A percentile compares a stretch with the other conserved stretches of the same genome.
These are phyloP conservation scores for Schoenoplectus triqueter DNA, from an alignment of 202 grass and related monocot genomes.

Conservation along the genomic window DNA sequence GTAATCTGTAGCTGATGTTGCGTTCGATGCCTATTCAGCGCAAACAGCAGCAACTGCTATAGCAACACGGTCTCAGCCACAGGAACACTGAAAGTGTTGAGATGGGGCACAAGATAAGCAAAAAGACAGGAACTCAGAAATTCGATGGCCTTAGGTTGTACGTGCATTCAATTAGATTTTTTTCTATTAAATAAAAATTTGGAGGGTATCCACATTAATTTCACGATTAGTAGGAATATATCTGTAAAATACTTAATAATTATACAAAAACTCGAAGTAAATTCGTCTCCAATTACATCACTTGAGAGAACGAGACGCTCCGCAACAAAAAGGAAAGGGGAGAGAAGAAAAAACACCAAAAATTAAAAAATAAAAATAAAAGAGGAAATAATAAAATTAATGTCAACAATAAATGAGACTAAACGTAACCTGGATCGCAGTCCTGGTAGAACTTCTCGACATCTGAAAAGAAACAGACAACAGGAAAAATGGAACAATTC, in stretches of 20 bases:
- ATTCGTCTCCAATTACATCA: background rate
- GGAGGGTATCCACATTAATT: slow-evolving; percentile 12
- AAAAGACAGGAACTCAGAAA: slow-evolving; percentile 37
- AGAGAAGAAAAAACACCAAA: background rate
- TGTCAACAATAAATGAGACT: background rate
- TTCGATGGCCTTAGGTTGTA: slow-evolving; percentile 23
- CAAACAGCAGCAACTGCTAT: background rate
- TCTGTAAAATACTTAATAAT: slow-evolving; percentile 2
- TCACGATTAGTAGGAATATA: slow-evolving; percentile 14
- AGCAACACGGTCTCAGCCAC: background rate
- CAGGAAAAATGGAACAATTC: background rate
- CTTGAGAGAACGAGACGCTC: background rate
- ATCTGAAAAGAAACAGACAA: slow-evolving; percentile 57
- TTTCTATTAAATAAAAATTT: background rate
- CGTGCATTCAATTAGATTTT: slow-evolving; percentile 12
- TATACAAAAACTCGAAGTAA: slow-evolving; percentile 15
- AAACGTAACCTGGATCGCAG: slow-evolving; percentile 87
- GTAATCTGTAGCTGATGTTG: background rate
- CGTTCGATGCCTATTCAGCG: background rate
- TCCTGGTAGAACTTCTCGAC: slow-evolving; percentile 94
- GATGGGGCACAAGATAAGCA: slow-evolving; percentile 30
- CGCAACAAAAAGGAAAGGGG: background rate
- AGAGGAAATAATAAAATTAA: slow-evolving; percentile 22
- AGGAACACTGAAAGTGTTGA: background rate
- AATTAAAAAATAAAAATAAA: background rate